Percentiles rank a stretch among this genome's conserved stretches.
phyloP scores from a whole-genome alignment of 441 rosid species.

The Corymbia calophylla region DNA sequence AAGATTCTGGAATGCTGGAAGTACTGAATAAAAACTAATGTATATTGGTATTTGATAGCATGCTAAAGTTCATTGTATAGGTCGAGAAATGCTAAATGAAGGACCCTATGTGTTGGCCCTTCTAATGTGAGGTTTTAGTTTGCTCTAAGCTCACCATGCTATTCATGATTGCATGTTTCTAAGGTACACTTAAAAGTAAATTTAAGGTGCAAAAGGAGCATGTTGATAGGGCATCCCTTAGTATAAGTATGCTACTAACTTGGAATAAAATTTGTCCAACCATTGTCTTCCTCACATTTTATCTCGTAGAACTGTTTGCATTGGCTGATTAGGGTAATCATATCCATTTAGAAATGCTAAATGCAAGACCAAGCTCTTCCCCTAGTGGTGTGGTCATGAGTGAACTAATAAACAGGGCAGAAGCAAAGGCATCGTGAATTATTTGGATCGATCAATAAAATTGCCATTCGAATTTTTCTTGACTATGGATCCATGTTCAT shows the following conservation, averaged over 20 bases:
- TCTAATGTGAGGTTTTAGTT: neutral
- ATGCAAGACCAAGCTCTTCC: neutral
- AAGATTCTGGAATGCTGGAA: neutral
- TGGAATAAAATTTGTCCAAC: neutral
- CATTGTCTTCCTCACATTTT: neutral
- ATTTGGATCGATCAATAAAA: neutral
- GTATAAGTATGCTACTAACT: neutral
- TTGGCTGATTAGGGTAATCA: neutral
- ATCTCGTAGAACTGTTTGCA: neutral
- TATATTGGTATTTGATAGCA: neutral
- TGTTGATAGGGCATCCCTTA: neutral
- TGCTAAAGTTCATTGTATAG: neutral
- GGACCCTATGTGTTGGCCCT: neutral
- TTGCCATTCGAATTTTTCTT: neutral
- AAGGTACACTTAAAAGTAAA: neutral
- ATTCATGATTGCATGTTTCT: neutral
- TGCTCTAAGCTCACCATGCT: neutral
- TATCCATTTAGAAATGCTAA: neutral
- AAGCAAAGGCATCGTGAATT: neutral
- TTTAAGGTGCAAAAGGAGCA: neutral
- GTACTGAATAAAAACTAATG: neutral
- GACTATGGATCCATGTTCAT: neutral
- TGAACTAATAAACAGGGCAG: neutral
- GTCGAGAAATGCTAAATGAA: neutral
- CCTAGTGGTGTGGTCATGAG: neutral